Base-by-base conservation (phyloP, 139 green algal genomes). In the Chlamydomonas sp. region DNA sequence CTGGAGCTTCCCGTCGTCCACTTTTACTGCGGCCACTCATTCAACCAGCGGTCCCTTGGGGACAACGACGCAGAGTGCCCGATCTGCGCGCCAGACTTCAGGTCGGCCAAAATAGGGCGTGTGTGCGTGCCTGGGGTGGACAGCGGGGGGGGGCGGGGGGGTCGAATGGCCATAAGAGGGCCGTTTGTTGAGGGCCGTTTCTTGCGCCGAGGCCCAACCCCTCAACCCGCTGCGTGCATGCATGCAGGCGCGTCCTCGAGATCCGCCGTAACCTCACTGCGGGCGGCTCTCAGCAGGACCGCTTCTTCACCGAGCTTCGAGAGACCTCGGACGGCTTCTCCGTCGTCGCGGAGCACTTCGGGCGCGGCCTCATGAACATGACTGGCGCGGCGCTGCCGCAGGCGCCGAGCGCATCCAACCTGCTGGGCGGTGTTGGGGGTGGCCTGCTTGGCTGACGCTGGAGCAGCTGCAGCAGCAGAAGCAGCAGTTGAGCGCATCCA, bases 21-120 rank as follows among this genome's bases (percentile, higher is more conserved):
- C 82, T 98, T 98, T 73, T 31, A 99, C 65, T 98, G 93, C 76
- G 87, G 89, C 59, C 93, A 98, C 73, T 91, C 83, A 20, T 98
- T 88, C 80, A 96, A 97, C 82, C 35, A 84, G 58, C 83, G 88
- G 26, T 90, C 87, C 8, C 81, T 98, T 35, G 92, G 88, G 2
- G 94, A 97, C 48, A 82, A 72, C 38, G 86, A 91, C 62, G 49
- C 67, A 22, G 87, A 95, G 74, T 98, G 93, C 78, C 93, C 93
- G 6, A 74, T 96, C 59, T 98, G 93, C 70, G 89, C 86, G 1
- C 79, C 89, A 0, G 82, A 91, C 28, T 87, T 92, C 78, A 76
- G 79, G 34, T 83, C 78, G n/a, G 83, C 89, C 30, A 67, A n/a
- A n/a, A 22, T 26, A 83, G 31, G 85, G 91, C 66, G 87, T 94